Conservation (phyloP, 2,329 filamentous ascomycete genomes). For the Epichloe festucae region DNA sequence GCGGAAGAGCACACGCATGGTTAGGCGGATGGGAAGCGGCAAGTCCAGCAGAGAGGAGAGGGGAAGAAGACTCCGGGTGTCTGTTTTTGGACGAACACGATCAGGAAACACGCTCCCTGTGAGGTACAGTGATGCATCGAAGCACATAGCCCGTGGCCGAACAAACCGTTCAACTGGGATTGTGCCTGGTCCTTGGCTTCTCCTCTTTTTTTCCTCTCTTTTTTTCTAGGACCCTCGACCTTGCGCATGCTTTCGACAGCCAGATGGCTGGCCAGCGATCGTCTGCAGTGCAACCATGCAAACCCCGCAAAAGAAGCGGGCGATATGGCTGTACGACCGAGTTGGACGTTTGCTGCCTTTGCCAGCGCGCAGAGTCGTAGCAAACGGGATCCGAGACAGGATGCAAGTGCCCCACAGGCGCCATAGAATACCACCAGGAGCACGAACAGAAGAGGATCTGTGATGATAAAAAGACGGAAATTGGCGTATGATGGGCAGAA, state of each 20-base stretch:
- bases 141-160: neutral
- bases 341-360: neutral
- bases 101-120: neutral
- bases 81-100: neutral
- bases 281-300: constrained; percentile 9
- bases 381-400: constrained; percentile 1
- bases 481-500: neutral
- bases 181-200: neutral
- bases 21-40: neutral
- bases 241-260: neutral
- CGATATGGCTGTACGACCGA: constrained; percentile 1
- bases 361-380: constrained; percentile 3
- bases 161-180: neutral
- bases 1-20: neutral
- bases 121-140: constrained; percentile 1
- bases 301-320: constrained; percentile 7
- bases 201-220: neutral
- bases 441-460: neutral
- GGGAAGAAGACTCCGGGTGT: neutral
- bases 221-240: neutral
- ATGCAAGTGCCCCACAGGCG: constrained; percentile 2
- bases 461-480: neutral
- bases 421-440: neutral
- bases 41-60: neutral
- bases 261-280: constrained; percentile 2